Evolutionary conservation across 139 green algal species (phyloP).

Genomic region (Desmodesmus armatus): DNA sequence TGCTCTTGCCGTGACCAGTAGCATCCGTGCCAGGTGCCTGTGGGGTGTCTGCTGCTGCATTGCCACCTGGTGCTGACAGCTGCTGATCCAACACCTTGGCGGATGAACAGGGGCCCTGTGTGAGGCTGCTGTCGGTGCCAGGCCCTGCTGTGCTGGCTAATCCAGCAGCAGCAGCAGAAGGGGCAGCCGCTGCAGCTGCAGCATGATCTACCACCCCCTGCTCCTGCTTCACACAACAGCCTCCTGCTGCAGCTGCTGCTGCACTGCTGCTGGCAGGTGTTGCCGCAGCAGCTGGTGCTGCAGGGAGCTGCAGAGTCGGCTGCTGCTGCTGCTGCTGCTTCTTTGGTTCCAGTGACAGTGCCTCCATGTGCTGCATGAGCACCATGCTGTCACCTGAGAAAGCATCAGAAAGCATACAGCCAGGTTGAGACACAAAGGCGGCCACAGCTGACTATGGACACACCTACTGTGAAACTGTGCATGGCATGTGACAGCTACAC

Average conservation of each 20-base stretch:
- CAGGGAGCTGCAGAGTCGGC: background rate
- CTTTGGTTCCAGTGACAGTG: conserved; percentile 8
- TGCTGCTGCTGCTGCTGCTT: conserved; percentile 25
- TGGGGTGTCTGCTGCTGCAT: background rate
- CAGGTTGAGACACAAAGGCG: background rate
- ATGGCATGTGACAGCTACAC: no score
- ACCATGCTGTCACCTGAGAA: conserved; percentile 14
- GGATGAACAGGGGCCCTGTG: no score
- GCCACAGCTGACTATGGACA: no score
- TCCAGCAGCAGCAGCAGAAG: background rate
- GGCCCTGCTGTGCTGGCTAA: background rate
- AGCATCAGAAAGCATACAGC: background rate
- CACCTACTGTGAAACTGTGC: background rate
- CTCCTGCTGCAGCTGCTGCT: background rate
- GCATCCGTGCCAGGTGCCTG: background rate
- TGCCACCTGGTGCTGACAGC: background rate
- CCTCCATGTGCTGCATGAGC: conserved; percentile 10
- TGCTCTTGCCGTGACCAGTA: background rate
- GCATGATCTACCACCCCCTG: background rate
- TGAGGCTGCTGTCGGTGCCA: no score
- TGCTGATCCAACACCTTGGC: no score
- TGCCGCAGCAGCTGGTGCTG: background rate
- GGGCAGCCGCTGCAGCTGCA: background rate
- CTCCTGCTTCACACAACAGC: background rate
- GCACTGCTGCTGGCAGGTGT: background rate